phyloP scores from a whole-genome alignment of 805 yeast species.

The Lipomyces starkeyi region DNA sequence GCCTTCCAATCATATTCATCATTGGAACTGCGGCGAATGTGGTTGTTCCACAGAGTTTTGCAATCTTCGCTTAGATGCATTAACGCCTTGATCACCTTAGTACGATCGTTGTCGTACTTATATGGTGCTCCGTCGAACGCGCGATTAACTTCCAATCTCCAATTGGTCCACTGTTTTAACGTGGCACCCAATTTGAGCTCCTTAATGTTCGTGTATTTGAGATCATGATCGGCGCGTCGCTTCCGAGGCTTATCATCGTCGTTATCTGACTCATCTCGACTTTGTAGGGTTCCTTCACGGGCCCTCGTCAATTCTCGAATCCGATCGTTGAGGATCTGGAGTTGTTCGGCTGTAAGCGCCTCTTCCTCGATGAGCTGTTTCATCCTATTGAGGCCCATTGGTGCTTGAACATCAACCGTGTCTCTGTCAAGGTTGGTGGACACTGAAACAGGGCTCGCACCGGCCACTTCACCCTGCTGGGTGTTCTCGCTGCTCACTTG shows the following conservation, averaged over 20 bases:
- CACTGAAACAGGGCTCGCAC: too few relatives aligned
- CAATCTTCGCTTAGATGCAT: background rate
- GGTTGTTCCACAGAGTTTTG: background rate
- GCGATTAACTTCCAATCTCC: background rate
- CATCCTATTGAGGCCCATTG: background rate
- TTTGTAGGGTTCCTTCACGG: background rate
- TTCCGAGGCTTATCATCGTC: background rate
- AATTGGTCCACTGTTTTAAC: conserved; percentile 1
- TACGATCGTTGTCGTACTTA: background rate
- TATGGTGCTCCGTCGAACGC: background rate
- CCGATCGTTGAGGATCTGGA: background rate
- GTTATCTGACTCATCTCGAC: background rate
- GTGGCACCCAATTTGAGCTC: background rate
- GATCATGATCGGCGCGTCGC: conserved; percentile 4
- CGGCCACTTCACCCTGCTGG: too few relatives aligned
- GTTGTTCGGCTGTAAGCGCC: background rate
- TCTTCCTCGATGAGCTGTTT: background rate
- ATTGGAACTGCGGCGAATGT: background rate
- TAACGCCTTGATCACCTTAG: background rate
- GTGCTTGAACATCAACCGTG: background rate
- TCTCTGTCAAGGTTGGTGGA: background rate
- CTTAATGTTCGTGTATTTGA: background rate
- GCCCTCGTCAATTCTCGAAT: background rate
- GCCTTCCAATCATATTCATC: background rate
- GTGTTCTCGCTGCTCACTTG: too few relatives aligned